Percentiles rank a stretch among this genome's conserved stretches.
Conservation (phyloP, 306 rosid genomes). For the Vicia sativa region DNA sequence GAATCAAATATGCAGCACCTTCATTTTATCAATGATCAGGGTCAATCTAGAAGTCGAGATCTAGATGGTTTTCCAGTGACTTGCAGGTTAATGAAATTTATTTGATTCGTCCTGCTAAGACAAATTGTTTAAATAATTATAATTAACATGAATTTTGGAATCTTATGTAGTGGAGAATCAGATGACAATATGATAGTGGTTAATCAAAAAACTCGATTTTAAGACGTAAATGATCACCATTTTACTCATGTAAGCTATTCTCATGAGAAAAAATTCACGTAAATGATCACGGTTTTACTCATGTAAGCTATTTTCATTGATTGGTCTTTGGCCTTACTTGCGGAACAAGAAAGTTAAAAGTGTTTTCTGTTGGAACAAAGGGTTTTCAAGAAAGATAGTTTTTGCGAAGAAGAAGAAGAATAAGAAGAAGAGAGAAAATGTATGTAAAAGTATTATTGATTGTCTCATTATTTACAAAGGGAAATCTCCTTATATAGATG, state of each 20-base stretch:
- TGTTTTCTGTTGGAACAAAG: too few species aligned
- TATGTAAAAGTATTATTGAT: too few species aligned
- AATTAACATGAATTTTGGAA: background rate
- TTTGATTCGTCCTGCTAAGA: background rate
- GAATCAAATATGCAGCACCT: background rate
- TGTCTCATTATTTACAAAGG: too few species aligned
- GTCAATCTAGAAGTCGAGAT: background rate
- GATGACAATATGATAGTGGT: background rate
- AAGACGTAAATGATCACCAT: background rate
- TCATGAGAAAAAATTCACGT: too few species aligned
- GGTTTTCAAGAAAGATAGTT: too few species aligned
- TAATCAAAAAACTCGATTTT: background rate
- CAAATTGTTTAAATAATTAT: background rate
- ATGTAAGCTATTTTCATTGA: too few species aligned
- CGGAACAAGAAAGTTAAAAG: too few species aligned
- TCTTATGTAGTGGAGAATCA: background rate
- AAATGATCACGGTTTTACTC: too few species aligned
- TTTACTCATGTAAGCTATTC: background rate
- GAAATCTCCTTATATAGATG: too few species aligned
- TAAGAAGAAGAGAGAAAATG: too few species aligned
- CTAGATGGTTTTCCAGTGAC: background rate
- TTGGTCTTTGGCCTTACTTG: too few species aligned
- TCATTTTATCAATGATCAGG: background rate
- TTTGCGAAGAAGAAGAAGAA: too few species aligned
- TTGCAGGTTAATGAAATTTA: background rate